Percentiles rank a stretch among this genome's conserved stretches.
These are phyloP conservation scores for Mastigamoeba balamuthi DNA, from an alignment of 78 protist genomes.

Conservation along the genomic window DNA sequence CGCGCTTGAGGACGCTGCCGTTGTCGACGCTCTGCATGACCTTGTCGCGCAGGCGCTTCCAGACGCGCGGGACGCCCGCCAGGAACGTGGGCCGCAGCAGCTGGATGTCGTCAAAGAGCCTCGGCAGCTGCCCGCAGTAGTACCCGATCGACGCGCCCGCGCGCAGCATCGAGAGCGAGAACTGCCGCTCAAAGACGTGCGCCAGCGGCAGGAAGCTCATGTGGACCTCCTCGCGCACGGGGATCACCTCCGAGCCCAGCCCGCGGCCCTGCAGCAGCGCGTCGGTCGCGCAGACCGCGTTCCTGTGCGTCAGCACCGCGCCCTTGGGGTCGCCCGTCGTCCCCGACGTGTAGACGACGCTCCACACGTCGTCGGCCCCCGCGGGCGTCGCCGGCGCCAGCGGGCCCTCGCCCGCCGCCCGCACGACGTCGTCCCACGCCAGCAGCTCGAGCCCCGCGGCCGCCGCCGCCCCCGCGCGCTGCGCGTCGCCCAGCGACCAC, in stretches of 20 bases:
- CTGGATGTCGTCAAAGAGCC: conserved; percentile 60
- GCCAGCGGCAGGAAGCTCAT: conserved; percentile 89
- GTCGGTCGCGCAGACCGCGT: no score
- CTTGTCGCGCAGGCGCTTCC: conserved; percentile 68
- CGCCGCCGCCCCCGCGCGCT: conserved; percentile 7
- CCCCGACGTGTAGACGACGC: conserved; percentile 87
- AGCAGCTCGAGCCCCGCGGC: neutral
- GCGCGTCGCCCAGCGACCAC: neutral
- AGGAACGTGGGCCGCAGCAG: conserved; percentile 80
- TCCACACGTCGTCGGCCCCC: conserved; percentile 36
- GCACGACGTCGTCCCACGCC: neutral
- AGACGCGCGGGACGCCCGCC: conserved; percentile 86
- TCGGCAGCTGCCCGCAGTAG: conserved; percentile 50
- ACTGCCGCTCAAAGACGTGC: conserved; percentile 77
- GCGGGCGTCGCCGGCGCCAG: conserved; percentile 11
- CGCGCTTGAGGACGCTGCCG: conserved; percentile 11
- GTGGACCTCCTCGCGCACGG: conserved; percentile 32
- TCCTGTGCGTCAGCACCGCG: conserved; percentile 14
- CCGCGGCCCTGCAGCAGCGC: no score
- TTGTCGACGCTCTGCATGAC: conserved; percentile 23
- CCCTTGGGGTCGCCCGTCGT: conserved; percentile 92
- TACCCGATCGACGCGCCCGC: conserved; percentile 42
- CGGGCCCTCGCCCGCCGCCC: neutral
- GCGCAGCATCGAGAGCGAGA: neutral
- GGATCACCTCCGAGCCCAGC: conserved; percentile 36